Evolutionary conservation across 208 protist genomes (phyloP).

Genomic region (Endotrypanum monterogeii): DNA sequence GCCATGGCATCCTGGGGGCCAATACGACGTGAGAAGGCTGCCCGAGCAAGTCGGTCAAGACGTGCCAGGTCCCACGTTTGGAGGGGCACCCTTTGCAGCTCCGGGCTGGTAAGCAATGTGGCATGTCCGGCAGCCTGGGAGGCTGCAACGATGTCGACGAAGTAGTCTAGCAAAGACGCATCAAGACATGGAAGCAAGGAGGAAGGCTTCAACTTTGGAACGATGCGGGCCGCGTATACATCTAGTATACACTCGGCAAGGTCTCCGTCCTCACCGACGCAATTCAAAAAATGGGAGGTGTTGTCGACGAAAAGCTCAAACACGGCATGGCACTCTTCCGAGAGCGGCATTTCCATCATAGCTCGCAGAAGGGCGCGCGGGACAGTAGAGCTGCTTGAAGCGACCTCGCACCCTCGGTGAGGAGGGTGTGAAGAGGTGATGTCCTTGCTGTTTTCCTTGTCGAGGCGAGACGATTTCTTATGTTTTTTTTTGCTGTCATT

Average conservation of each 20-base stretch:
- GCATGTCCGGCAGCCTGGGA: background rate
- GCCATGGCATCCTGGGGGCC: slow-evolving; percentile 14
- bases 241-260: slow-evolving; percentile 51
- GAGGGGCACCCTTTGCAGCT: slow-evolving; percentile 17
- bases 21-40: slow-evolving; percentile 10
- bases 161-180: slow-evolving; percentile 50
- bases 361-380: slow-evolving; percentile 36
- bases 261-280: slow-evolving; percentile 51
- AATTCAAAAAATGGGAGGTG: slow-evolving; percentile 46
- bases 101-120: slow-evolving; percentile 22
- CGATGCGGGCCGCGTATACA: slow-evolving; percentile 51
- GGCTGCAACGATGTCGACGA: slow-evolving; percentile 56
- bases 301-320: slow-evolving; percentile 62
- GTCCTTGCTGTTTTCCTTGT: background rate
- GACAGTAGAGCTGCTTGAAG: background rate
- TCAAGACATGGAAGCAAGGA: slow-evolving; percentile 56
- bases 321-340: slow-evolving; percentile 47
- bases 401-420: background rate
- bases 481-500: background rate
- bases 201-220: slow-evolving; percentile 47
- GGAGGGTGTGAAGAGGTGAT: background rate
- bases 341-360: slow-evolving; percentile 48
- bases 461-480: background rate
- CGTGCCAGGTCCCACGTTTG: slow-evolving; percentile 17
- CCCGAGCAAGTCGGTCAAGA: slow-evolving; percentile 3